These are phyloP conservation scores for Pseudonitzschia pungens DNA, from an alignment of 108 stramenopile species.

Conservation along the genomic window DNA sequence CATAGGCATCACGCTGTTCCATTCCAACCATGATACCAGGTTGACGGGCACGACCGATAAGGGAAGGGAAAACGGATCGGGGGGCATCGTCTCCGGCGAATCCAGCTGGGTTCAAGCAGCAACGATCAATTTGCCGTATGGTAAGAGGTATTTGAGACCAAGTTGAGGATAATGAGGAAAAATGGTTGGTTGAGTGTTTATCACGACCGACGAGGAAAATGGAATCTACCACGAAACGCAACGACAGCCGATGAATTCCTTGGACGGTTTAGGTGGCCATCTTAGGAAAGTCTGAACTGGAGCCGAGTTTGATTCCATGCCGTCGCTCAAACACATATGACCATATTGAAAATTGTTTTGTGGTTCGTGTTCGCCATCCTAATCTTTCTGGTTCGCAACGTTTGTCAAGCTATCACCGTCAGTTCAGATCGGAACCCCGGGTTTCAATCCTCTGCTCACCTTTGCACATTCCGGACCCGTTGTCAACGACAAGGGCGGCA, in stretches of 20 bases:
- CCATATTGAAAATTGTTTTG: too few relatives aligned
- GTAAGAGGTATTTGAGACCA: not conserved
- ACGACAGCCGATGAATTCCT: not conserved
- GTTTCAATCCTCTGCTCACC: slow-evolving; percentile 70
- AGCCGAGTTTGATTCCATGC: not conserved
- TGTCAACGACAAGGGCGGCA: slow-evolving; percentile 96
- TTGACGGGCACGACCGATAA: slow-evolving; percentile 96
- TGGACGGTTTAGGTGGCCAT: not conserved
- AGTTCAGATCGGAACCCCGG: not conserved
- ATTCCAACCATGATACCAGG: slow-evolving; percentile 99
- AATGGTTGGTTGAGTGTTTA: not conserved
- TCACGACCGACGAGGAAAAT: not conserved
- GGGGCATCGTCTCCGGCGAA: slow-evolving; percentile 96
- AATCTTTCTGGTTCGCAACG: not conserved
- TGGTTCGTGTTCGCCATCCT: not conserved
- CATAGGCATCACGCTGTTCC: slow-evolving; percentile 99
- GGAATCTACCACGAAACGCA: not conserved
- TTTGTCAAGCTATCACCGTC: not conserved
- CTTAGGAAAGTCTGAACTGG: not conserved
- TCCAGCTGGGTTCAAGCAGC: slow-evolving; percentile 74
- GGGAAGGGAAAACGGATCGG: slow-evolving; percentile 93
- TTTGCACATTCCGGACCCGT: slow-evolving; percentile 98
- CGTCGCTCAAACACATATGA: too few relatives aligned
- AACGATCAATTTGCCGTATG: not conserved
- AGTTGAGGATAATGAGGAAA: not conserved